Evolutionary conservation across 2,329 filamentous ascomycete genomes (phyloP).

Genomic region (Phyllosticta paracitricarpa): DNA sequence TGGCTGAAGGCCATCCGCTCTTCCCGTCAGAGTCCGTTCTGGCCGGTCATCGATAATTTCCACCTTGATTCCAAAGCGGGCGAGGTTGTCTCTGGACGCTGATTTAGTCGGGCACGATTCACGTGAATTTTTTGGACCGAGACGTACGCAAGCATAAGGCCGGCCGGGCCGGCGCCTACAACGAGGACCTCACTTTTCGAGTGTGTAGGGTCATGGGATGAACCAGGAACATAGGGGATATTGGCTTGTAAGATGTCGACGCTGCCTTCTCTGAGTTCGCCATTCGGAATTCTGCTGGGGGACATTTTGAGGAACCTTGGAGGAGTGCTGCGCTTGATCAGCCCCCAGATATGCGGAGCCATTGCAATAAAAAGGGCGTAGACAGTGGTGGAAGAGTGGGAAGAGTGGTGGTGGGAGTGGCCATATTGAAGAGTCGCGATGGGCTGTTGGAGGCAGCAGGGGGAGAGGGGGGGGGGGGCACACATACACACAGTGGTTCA

Average conservation of each 20-base stretch:
- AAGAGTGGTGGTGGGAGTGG: conserved; percentile 6
- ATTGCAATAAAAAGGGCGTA: conserved; percentile 3
- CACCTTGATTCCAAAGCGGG: conserved; percentile 55
- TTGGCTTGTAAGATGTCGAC: conserved; percentile 12
- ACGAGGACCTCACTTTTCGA: conserved; percentile 31
- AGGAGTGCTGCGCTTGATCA: conserved; percentile 12
- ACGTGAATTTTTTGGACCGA: background rate
- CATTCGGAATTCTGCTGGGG: conserved; percentile 18
- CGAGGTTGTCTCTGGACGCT: conserved; percentile 41
- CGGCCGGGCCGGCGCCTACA: conserved; percentile 33
- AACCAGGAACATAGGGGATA: conserved; percentile 9
- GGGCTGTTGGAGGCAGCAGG: background rate
- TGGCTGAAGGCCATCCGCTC: conserved; percentile 64
- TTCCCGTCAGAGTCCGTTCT: conserved; percentile 57
- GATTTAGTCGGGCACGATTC: conserved; percentile 12
- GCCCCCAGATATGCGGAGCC: conserved; percentile 10
- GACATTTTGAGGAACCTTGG: conserved; percentile 24
- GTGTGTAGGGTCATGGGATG: conserved; percentile 9
- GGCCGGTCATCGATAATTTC: conserved; percentile 59
- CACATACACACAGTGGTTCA: background rate
- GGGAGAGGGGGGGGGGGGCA: background rate
- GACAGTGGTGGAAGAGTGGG: conserved; percentile 8
- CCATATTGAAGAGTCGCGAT: conserved; percentile 1
- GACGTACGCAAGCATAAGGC: conserved; percentile 34
- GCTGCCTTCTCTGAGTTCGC: conserved; percentile 20